Evolutionary conservation across 495 filamentous ascomycete species (phyloP), one percentile per base, ranked within the genome.

Genomic region (Penicillium angulare): DNA sequence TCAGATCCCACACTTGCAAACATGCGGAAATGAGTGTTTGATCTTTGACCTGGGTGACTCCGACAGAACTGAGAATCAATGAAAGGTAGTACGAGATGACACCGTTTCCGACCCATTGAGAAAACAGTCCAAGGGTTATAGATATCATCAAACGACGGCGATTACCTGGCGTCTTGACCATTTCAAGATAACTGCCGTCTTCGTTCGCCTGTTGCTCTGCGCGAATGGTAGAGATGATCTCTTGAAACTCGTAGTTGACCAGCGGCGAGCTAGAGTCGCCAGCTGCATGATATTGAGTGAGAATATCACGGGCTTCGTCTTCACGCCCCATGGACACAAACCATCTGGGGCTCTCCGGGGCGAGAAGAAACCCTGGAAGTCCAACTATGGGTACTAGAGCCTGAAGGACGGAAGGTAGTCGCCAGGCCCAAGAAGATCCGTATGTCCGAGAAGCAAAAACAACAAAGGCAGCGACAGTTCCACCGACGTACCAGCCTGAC

Each of bases 111-210:
- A 24, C 32, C 81, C 82, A 88, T 68, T 88, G 85, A 5, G 79
- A 79, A 17, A 86, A 88, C 60, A 86, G 78, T 51, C 84, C 83
- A n/a, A 86, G 67, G 4, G 77, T 79, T 15, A 85, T 59, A 29
- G 81, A 75, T n/a, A 87, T 63, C 17, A 65, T 38, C 1, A 86
- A 57, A 7, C 84, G 75, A 57, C 82, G 82, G 6, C 84, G 76
- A 71, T 88, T 88, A 42, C 86, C 85, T 60, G 76, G 80, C 31
- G 84, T 86, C 47, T 67, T 66, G 71, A 87, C 68, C 73, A 87
- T 84, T 52, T 86, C 82, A n/a, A 57, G 9, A 59, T 67, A 77
- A 35, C 64, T 60, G 13, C 47, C 56, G 29, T 53, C 54, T 29
- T 60, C 61, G n/a, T 47, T 52, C 21, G 53, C 52, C 46, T 67